Conservation (phyloP, 176 grass and related monocot species). For the Musa troglodytarum region DNA sequence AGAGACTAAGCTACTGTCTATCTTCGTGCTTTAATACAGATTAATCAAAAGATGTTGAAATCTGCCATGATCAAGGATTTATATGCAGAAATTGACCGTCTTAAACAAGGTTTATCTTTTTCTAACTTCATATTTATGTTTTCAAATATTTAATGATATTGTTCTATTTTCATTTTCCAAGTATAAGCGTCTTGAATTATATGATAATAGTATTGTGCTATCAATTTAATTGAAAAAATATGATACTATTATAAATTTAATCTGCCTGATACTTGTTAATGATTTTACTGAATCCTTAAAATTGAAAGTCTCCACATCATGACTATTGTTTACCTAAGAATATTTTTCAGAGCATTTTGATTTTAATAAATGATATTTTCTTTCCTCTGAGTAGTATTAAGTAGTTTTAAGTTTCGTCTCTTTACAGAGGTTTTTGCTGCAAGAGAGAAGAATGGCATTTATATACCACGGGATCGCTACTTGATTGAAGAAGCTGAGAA, state of each 20-base stretch:
- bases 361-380: too few species aligned
- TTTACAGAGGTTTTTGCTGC: slow-evolving; percentile 88
- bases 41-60: slow-evolving; percentile 99
- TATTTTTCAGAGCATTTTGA: too few species aligned
- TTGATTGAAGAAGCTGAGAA: slow-evolving; percentile 98
- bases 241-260: slow-evolving; percentile 8
- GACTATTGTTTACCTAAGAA: too few species aligned
- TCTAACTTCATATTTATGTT: neutral
- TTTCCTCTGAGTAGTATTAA: neutral
- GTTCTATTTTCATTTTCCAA: neutral
- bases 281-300: too few species aligned
- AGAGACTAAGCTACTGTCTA: slow-evolving; percentile 14
- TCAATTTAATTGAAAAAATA: too few species aligned
- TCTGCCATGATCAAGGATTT: slow-evolving; percentile 95
- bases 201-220: too few species aligned
- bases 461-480: slow-evolving; percentile 83
- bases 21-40: slow-evolving; percentile 24
- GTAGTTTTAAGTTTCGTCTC: neutral
- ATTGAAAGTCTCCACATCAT: too few species aligned
- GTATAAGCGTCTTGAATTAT: too few species aligned
- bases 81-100: slow-evolving; percentile 96
- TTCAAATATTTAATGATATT: neutral
- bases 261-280: neutral
- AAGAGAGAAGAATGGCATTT: slow-evolving; percentile 99
- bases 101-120: slow-evolving; percentile 75